Evolutionary conservation across 768 basidiomycete species (phyloP), one percentile per base, ranked within the genome.

Genomic region (Pilatotrama ljubarskyi): DNA sequence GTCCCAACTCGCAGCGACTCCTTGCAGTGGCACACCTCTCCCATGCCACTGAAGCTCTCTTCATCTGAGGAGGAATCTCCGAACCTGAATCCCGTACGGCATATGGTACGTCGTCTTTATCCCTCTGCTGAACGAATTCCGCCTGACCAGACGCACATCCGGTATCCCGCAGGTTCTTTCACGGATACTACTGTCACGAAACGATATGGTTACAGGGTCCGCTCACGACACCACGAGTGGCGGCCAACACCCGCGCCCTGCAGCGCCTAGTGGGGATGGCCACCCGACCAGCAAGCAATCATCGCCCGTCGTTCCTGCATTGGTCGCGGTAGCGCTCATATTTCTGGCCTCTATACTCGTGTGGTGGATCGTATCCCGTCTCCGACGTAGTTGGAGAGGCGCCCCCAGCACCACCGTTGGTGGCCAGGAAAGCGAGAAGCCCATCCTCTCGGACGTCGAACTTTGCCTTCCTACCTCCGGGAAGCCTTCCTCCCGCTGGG

Each of bases 281-380:
- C 52, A 54, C 29, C 9, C 42, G n/a, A 13, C 32, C 9, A 20
- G n/a, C 32, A 14, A n/a, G n/a, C 32, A n/a, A 0, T 44, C 52
- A 5, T 44, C 52, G 6, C 52, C 52, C 17, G 29, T 36, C 2
- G 40, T 42, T 5, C 14, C 52, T 1, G 52, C 42, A 3, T 25
- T 42, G 8, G 52, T 54, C 14, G 42, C 29, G 11, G 41, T 43
- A 7, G 18, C 42, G 1, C 18, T 54, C 20, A 14, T 54, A 9
- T 4, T 26, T 5, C 9, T 48, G 10, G 22, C 29, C 2, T 18
- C 24, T 1, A 13, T 41, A 1, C 25, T 48, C 24, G 2, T 41
- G 7, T 56, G 55, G 55, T 47, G 44, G 55, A 18, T 49, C 25
- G 18, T 48, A 5, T 38, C 55, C n/a, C 55, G 55, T 25, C n/a